Percentiles rank a stretch among this genome's conserved stretches.
These are phyloP conservation scores for Talaromyces sp. DNA, from an alignment of 2,329 filamentous ascomycete genomes.

Conservation along the genomic window DNA sequence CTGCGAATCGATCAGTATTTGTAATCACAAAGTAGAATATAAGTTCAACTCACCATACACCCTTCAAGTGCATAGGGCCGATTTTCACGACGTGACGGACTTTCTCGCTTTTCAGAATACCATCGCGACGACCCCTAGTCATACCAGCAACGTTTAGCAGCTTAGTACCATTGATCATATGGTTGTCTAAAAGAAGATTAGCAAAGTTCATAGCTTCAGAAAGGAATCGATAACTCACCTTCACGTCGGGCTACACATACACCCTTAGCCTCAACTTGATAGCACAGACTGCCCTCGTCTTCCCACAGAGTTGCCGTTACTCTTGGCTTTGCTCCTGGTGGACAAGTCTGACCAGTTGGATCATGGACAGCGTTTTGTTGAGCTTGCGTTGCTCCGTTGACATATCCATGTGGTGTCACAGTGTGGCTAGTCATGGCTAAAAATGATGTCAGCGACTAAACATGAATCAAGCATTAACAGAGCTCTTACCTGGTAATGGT, in stretches of 20 bases:
- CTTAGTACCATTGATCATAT: conserved; percentile 99
- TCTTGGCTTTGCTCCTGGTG: conserved; percentile 89
- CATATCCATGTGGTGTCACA: conserved; percentile 34
- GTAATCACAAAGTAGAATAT: neutral
- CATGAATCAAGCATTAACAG: neutral
- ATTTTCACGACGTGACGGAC: conserved; percentile 96
- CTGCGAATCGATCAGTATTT: conserved; percentile 44
- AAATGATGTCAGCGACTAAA: conserved; percentile 2
- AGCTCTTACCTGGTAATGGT: conserved; percentile 54
- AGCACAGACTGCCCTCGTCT: conserved; percentile 94
- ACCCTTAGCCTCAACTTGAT: conserved; percentile 92
- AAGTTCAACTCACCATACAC: conserved; percentile 69
- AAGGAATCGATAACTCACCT: conserved; percentile 50
- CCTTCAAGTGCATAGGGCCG: conserved; percentile 97
- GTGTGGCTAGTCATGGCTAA: conserved; percentile 41
- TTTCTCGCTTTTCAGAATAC: conserved; percentile 97
- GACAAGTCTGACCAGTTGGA: conserved; percentile 85
- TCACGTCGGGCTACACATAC: conserved; percentile 93
- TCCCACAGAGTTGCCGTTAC: conserved; percentile 98
- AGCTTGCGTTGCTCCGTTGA: conserved; percentile 35
- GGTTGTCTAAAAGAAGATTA: conserved; percentile 64
- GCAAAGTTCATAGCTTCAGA: neutral
- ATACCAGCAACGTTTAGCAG: conserved; percentile 95
- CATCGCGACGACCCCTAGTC: conserved; percentile 91
- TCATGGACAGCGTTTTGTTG: conserved; percentile 58